Evolutionary conservation across 2,329 filamentous ascomycete genomes (phyloP).

Genomic region (Drechmeria coniospora): DNA sequence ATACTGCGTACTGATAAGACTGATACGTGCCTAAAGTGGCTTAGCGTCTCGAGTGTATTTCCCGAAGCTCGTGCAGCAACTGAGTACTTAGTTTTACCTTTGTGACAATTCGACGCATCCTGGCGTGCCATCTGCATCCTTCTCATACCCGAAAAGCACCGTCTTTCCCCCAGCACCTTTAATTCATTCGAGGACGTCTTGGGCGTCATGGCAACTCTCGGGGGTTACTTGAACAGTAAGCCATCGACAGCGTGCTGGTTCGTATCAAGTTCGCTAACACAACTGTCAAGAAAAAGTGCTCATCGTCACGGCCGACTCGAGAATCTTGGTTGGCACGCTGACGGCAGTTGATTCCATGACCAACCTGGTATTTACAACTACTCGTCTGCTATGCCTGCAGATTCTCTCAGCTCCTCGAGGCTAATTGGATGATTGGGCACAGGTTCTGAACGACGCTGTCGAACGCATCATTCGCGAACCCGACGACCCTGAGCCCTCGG

Average conservation of each 20-base stretch:
- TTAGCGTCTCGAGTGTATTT: no score
- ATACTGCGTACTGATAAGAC: no score
- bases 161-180: background rate
- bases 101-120: no score
- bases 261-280: no score
- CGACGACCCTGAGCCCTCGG: conserved; percentile 69
- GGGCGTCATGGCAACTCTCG: conserved; percentile 25
- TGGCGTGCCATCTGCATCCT: no score
- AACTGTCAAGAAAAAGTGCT: conserved; percentile 62
- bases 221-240: conserved; percentile 29
- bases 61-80: no score
- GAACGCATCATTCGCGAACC: conserved; percentile 81
- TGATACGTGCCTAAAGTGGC: background rate
- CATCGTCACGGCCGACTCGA: conserved; percentile 82
- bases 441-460: conserved; percentile 67
- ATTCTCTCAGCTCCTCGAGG: background rate
- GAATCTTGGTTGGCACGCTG: conserved; percentile 70
- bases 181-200: background rate
- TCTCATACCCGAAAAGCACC: background rate
- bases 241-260: background rate
- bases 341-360: conserved; percentile 81
- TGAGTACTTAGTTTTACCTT: no score
- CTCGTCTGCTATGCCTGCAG: background rate
- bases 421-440: background rate
- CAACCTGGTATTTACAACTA: conserved; percentile 47